These are phyloP conservation scores for Hanseniaspora opuntiae DNA, from an alignment of 805 yeast species.

Conservation along the genomic window DNA sequence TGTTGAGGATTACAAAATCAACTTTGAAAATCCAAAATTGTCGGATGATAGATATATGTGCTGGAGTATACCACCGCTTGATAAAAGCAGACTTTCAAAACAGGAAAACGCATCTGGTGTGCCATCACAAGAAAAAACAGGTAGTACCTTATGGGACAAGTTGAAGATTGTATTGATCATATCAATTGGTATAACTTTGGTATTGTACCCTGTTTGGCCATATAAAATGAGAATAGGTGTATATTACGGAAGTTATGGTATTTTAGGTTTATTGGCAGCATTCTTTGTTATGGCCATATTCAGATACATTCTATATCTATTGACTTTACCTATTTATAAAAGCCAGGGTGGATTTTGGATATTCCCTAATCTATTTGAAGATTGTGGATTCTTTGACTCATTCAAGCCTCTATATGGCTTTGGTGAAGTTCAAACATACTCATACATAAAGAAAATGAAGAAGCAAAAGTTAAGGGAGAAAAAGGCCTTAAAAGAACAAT, in stretches of 20 bases:
- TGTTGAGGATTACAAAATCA: background rate
- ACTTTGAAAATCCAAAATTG: background rate
- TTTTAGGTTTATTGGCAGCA: conserved; percentile 56
- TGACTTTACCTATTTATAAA: conserved; percentile 22
- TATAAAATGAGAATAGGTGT: conserved; percentile 73
- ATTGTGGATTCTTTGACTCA: conserved; percentile 85
- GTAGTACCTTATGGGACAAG: conserved; percentile 29
- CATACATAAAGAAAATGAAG: conserved; percentile 23
- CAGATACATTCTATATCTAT: conserved; percentile 52
- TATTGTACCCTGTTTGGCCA: conserved; percentile 93
- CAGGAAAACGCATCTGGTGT: background rate
- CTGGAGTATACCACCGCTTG: conserved; percentile 1
- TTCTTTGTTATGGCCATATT: conserved; percentile 70
- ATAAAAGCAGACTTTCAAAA: background rate
- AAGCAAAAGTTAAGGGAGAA: conserved; percentile 22
- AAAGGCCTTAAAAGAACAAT: conserved; percentile 14
- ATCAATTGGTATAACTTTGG: conserved; percentile 35
- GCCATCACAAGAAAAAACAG: background rate
- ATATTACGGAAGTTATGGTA: conserved; percentile 73
- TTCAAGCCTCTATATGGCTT: conserved; percentile 81
- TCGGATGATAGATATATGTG: conserved; percentile 10
- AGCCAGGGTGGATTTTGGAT: conserved; percentile 73
- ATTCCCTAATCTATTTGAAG: conserved; percentile 90
- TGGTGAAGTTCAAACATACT: conserved; percentile 37
- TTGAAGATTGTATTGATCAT: conserved; percentile 5